Evolutionary conservation across 23 red algal species (phyloP), one percentile per base, ranked within the genome.

Genomic region (Gracilaria domingensis): DNA sequence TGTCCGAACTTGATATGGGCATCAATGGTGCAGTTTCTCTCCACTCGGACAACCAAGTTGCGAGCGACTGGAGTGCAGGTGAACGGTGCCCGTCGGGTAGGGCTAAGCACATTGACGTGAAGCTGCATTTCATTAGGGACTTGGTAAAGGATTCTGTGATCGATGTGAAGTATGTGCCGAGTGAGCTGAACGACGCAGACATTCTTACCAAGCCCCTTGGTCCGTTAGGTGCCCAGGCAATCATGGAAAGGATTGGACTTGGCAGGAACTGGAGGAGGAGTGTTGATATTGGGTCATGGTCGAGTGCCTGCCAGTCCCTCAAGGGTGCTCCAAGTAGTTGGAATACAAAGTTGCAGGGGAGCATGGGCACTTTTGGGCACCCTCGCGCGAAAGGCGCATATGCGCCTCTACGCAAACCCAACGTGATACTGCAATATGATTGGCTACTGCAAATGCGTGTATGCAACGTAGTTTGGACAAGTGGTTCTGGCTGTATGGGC

Each of bases 81-180:
- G 80, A 84, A 34, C 13, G 4, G 7, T 84, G 26, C 33, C 80
- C 80, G 3, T 84, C 80, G 5, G 80, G 80, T 64, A 5, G 51
- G 14, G 80, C 80, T 4, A 84, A 84, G 53, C 80, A 84, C 54
- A 84, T 64, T 4, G 29, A 84, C 33, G 80, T 62, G 21, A 29
- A 57, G 36, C 4, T 40, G 34, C 56, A 84, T 21, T 84, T 84
- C 33, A 42, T 61, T 66, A 9, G 55, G 21, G n/a, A 84, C 3
- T 54, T 84, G 40, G 54, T 84, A 4, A 64, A 66, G 4, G 11
- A 42, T 4, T 64, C 20, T 24, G 11, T 49, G 4, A 61, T 84
- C 12, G 32, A 64, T 25, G 26, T 66, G 1, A n/a, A 36, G 53
- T 84, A 84, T 84, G 60, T 66, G 4, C 39, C 54, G 4, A 80